Conservation (phyloP, 805 yeast genomes). For the Candida chauliodis region DNA sequence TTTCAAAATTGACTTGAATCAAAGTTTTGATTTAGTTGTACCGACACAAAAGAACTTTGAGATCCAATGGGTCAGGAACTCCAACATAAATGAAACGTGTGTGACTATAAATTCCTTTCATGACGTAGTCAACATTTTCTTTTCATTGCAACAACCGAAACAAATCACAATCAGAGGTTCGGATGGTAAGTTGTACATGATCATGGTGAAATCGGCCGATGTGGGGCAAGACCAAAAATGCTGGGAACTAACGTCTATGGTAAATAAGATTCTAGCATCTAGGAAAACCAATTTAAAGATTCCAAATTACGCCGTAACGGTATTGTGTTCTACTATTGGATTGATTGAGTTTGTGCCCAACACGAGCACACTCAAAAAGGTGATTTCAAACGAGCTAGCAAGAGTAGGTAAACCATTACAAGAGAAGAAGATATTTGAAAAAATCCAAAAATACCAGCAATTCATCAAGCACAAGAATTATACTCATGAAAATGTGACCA, state of each 20-base stretch:
- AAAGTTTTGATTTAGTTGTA: constrained; percentile 52
- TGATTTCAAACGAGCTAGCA: constrained; percentile 25
- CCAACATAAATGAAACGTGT: constrained; percentile 25
- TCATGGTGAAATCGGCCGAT: constrained; percentile 88
- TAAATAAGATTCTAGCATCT: constrained; percentile 71
- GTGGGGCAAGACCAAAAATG: constrained; percentile 92
- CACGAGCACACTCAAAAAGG: constrained; percentile 33
- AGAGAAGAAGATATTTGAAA: constrained; percentile 27
- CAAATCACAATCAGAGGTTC: constrained; percentile 73
- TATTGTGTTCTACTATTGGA: constrained; percentile 82
- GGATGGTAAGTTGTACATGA: constrained; percentile 67
- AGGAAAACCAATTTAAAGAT: constrained; percentile 68
- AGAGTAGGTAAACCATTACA: constrained; percentile 20
- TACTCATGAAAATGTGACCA: constrained; percentile 14
- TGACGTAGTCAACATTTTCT: constrained; percentile 63
- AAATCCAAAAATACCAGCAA: constrained; percentile 30
- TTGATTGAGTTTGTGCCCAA: constrained; percentile 62
- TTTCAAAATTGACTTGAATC: constrained; percentile 32
- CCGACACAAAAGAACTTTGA: constrained; percentile 74
- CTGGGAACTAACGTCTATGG: constrained; percentile 83
- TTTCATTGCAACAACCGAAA: constrained; percentile 85
- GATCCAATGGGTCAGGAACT: constrained; percentile 52
- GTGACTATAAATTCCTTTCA: constrained; percentile 62
- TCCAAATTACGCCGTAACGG: constrained; percentile 82
- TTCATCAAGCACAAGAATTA: constrained; percentile 13